Percentiles rank a stretch among this genome's conserved stretches.
Conservation (phyloP, 2,329 filamentous ascomycete genomes). For the Stenocarpella maydis region DNA sequence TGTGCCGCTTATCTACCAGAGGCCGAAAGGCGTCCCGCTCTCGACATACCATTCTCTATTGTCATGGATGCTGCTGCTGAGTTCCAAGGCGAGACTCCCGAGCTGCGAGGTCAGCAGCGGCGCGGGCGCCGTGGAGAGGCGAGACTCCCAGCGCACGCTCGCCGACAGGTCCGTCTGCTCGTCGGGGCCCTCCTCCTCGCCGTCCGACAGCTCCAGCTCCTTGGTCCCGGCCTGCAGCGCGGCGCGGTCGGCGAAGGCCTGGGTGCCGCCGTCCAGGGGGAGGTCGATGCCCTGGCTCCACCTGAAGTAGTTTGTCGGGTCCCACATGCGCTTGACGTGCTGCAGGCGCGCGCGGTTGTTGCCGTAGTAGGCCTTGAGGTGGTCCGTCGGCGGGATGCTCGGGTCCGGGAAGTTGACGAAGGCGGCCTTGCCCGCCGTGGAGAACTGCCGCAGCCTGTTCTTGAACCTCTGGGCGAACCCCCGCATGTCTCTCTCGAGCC, state of each 20-base stretch:
- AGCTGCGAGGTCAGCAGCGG: neutral
- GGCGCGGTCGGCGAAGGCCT: neutral
- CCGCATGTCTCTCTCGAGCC: constrained; percentile 43
- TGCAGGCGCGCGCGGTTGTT: constrained; percentile 40
- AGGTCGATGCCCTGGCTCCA: constrained; percentile 41
- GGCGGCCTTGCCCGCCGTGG: constrained; percentile 38
- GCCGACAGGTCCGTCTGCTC: neutral
- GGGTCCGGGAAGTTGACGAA: constrained; percentile 45
- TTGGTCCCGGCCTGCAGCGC: neutral
- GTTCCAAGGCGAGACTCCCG: neutral
- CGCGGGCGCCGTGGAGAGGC: neutral
- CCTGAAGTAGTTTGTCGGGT: constrained; percentile 41
- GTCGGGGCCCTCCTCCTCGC: neutral
- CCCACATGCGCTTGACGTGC: constrained; percentile 42
- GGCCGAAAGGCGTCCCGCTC: too few relatives aligned
- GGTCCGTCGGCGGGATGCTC: neutral
- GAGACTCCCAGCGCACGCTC: neutral
- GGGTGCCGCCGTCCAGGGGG: neutral
- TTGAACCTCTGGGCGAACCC: constrained; percentile 39
- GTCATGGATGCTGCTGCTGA: too few relatives aligned
- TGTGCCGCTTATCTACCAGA: too few relatives aligned
- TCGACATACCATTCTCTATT: too few relatives aligned
- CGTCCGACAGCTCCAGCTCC: neutral
- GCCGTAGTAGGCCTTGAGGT: constrained; percentile 46
- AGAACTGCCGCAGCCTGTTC: constrained; percentile 36